Evolutionary conservation across 2,329 filamentous ascomycete genomes (phyloP).

Genomic region (Pseudocercospora macadamiae): DNA sequence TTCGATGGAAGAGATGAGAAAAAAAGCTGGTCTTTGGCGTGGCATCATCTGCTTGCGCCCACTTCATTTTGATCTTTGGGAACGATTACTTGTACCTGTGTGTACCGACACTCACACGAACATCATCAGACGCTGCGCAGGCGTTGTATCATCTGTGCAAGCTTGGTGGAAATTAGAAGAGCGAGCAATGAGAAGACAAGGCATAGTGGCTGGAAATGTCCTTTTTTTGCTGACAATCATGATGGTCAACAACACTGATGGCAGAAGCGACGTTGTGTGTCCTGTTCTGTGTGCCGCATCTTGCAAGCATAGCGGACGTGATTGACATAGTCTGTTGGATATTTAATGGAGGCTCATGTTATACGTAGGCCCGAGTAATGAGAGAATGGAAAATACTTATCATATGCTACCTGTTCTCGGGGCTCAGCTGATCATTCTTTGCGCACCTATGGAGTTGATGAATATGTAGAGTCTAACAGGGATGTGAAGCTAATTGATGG

Average conservation of each 20-base stretch:
- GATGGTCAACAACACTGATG: background rate
- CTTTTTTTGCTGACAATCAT: background rate
- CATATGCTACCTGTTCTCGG: too few species aligned
- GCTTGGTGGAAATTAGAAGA: background rate
- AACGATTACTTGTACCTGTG: background rate
- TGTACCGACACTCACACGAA: background rate
- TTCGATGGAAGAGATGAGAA: slow-evolving; percentile 16
- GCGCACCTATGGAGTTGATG: too few species aligned
- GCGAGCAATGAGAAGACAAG: background rate
- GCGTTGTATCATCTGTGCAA: background rate
- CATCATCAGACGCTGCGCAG: background rate
- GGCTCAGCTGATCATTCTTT: background rate
- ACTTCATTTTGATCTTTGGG: background rate
- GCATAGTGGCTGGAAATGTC: background rate
- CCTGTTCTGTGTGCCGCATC: slow-evolving; percentile 1
- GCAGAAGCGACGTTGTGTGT: background rate
- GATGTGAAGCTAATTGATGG: background rate
- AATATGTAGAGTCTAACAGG: background rate
- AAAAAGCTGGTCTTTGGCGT: slow-evolving; percentile 29
- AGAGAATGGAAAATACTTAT: background rate
- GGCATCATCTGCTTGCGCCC: slow-evolving; percentile 14
- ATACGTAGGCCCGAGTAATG: slow-evolving; percentile 3
- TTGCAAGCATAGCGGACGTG: slow-evolving; percentile 1
- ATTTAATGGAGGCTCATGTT: background rate
- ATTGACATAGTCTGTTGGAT: slow-evolving; percentile 1